phyloP scores from a whole-genome alignment of 768 basidiomycete genomes.

The Coprinopsis cinerea region DNA sequence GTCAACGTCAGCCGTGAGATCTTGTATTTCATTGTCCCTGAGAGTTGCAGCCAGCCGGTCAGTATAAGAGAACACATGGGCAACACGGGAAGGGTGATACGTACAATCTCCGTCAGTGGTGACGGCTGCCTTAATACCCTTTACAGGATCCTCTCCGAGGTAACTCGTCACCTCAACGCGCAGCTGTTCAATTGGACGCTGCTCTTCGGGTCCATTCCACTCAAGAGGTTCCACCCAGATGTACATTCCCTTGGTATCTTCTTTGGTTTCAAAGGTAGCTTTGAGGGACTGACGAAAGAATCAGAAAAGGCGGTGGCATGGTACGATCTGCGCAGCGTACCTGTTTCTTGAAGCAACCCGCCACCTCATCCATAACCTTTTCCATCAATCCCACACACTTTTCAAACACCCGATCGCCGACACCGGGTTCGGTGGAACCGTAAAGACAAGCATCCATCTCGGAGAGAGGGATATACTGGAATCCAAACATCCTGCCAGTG shows the following conservation, averaged over 20 bases:
- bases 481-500: conserved; percentile 81
- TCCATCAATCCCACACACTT: conserved; percentile 73
- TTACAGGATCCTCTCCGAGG: conserved; percentile 30
- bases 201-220: conserved; percentile 33
- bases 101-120: conserved; percentile 22
- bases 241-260: conserved; percentile 37
- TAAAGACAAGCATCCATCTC: conserved; percentile 86
- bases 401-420: conserved; percentile 72
- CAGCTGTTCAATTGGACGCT: conserved; percentile 52
- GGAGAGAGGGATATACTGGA: conserved; percentile 83
- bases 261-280: conserved; percentile 56
- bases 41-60: not conserved
- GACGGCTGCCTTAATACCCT: conserved; percentile 31
- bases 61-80: not conserved
- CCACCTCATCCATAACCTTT: conserved; percentile 50
- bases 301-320: not conserved
- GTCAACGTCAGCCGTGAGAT: conserved; percentile 35
- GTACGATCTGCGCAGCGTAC: conserved; percentile 35
- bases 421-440: conserved; percentile 39
- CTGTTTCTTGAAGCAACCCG: conserved; percentile 56
- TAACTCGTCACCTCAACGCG: conserved; percentile 28
- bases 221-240: conserved; percentile 64
- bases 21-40: conserved; percentile 63
- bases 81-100: conserved; percentile 15
- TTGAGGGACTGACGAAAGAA: conserved; percentile 49